Percentiles rank a stretch among this genome's conserved stretches.
phyloP scores from a whole-genome alignment of 768 basidiomycete genomes.

The Pleurotus pulmonarius region DNA sequence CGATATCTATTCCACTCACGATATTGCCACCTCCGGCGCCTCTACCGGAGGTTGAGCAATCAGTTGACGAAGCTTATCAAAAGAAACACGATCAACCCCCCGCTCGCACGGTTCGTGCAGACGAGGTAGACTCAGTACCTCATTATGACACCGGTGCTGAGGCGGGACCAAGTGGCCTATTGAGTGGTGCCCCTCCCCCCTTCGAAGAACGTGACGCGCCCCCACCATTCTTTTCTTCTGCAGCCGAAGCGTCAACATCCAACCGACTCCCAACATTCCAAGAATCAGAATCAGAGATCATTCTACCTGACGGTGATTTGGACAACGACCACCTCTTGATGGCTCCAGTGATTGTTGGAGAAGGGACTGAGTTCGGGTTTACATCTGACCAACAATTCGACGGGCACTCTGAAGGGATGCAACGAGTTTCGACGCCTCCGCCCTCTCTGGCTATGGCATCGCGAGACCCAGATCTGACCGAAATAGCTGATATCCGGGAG shows the following conservation, averaged over 20 bases:
- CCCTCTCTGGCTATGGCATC: constrained; percentile 73
- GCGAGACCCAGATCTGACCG: constrained; percentile 67
- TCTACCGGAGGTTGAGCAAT: constrained; percentile 73
- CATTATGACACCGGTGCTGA: constrained; percentile 60
- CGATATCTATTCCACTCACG: constrained; percentile 62
- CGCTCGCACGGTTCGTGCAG: constrained; percentile 60
- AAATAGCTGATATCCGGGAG: constrained; percentile 54
- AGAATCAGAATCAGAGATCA: constrained; percentile 75
- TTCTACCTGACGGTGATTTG: constrained; percentile 43
- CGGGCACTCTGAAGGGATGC: constrained; percentile 70
- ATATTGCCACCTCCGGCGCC: constrained; percentile 75
- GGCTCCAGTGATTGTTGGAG: constrained; percentile 51
- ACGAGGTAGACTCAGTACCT: constrained; percentile 63
- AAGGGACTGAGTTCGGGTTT: constrained; percentile 80
- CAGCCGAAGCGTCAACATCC: constrained; percentile 57
- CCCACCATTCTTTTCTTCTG: constrained; percentile 63
- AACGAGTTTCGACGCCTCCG: constrained; percentile 64
- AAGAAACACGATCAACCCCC: constrained; percentile 89
- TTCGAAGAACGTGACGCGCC: constrained; percentile 83
- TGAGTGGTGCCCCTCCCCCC: constrained; percentile 68
- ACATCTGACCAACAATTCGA: constrained; percentile 70
- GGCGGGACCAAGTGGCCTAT: constrained; percentile 73
- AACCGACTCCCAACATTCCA: constrained; percentile 66
- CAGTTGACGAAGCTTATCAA: constrained; percentile 71
- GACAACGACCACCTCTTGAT: constrained; percentile 30